A percentile compares a stretch with the other conserved stretches of the same genome.
Evolutionary conservation across 2,329 filamentous ascomycete genomes (phyloP).

Genomic region (Fusarium devonianum): DNA sequence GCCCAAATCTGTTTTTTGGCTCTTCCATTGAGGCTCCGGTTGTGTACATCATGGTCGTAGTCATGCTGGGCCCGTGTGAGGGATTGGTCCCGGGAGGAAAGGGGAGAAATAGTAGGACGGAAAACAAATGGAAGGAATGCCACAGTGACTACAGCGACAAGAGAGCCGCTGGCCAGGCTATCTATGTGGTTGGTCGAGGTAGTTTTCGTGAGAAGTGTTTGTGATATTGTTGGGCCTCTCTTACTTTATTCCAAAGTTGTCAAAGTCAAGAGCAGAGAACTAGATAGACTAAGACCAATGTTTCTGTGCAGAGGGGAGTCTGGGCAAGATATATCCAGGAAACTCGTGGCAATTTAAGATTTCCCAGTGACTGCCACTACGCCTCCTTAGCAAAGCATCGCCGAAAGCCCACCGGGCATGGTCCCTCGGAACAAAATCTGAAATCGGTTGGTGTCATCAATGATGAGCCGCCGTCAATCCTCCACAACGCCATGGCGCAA

Average conservation of each 20-base stretch:
- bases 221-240: neutral
- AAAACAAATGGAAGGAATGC: constrained; percentile 6
- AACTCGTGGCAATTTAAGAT: neutral
- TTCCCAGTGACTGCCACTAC: constrained; percentile 6
- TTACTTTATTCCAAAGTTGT: neutral
- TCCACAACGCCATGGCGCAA: constrained; percentile 14
- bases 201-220: neutral
- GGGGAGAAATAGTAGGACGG: neutral
- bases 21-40: constrained; percentile 30
- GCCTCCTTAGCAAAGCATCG: constrained; percentile 11
- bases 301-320: neutral
- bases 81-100: neutral
- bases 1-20: constrained; percentile 10
- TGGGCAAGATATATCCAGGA: constrained; percentile 14
- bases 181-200: neutral
- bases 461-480: constrained; percentile 9
- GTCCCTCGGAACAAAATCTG: constrained; percentile 26
- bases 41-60: constrained; percentile 33
- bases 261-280: neutral
- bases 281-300: neutral
- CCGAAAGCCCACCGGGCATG: constrained; percentile 4
- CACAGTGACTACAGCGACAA: constrained; percentile 8
- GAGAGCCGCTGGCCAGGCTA: constrained; percentile 2
- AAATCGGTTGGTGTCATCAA: constrained; percentile 12
- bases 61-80: constrained; percentile 16